Percentiles rank a stretch among this genome's conserved stretches.
phyloP scores from a whole-genome alignment of 257 asterid species.

The Scutellaria baicalensis region DNA sequence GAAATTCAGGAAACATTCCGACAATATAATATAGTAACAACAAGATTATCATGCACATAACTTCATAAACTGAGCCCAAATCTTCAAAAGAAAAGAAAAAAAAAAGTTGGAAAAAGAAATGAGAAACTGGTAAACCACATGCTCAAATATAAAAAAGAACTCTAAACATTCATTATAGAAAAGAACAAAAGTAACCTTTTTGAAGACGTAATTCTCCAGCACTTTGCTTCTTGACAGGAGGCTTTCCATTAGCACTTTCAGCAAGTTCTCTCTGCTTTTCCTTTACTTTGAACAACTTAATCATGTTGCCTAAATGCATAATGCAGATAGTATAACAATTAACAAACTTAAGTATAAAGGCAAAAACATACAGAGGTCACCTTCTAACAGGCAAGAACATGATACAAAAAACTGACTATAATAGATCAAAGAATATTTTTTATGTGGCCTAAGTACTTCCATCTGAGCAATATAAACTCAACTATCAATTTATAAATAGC shows the following conservation, averaged over 20 bases:
- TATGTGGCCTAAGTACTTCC: neutral
- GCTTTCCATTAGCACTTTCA: conserved; percentile 80
- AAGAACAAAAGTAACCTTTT: conserved; percentile 32
- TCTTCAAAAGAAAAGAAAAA: neutral
- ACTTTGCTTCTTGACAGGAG: conserved; percentile 85
- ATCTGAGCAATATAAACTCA: neutral
- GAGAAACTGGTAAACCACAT: neutral
- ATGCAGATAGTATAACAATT: neutral
- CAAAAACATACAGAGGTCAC: neutral
- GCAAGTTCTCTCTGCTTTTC: conserved; percentile 91
- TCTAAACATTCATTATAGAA: neutral
- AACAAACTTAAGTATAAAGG: neutral
- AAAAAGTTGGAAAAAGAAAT: neutral
- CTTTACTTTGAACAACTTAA: conserved; percentile 86
- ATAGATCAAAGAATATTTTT: neutral
- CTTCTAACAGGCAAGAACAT: conserved; percentile 1
- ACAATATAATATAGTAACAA: neutral
- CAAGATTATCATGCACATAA: neutral
- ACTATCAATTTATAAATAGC: neutral
- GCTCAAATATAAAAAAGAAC: neutral
- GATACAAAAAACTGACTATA: neutral
- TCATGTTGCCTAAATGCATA: conserved; percentile 52
- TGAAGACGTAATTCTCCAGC: conserved; percentile 95
- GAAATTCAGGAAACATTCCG: neutral
- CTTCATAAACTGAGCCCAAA: neutral